phyloP scores from a whole-genome alignment of 2,329 filamentous ascomycete species.

The Colletotrichum gloeosporioides region DNA sequence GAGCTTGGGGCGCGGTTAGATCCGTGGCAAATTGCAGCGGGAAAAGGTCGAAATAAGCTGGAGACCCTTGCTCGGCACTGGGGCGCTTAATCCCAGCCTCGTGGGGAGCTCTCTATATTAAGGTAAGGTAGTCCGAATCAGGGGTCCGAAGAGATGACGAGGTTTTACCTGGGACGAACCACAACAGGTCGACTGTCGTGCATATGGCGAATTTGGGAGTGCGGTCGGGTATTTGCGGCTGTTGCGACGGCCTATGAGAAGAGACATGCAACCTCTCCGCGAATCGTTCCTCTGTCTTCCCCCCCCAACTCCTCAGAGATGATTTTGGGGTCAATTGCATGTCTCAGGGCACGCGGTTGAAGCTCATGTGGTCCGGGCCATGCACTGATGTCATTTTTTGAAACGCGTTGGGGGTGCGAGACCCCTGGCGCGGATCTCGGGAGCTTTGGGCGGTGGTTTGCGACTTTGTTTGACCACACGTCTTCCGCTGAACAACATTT shows the following conservation, averaged over 20 bases:
- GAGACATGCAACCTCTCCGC: not conserved
- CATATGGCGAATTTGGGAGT: not conserved
- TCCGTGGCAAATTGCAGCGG: not conserved
- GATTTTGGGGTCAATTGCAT: not conserved
- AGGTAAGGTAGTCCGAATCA: not conserved
- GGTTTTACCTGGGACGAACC: not conserved
- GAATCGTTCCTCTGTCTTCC: not conserved
- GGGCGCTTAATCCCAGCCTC: constrained; percentile 9
- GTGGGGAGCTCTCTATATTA: not conserved
- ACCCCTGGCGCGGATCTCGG: constrained; percentile 15
- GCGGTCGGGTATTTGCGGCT: constrained; percentile 4
- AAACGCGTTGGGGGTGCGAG: not conserved
- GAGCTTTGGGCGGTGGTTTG: constrained; percentile 40
- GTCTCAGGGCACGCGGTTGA: not conserved
- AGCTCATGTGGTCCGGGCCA: not conserved
- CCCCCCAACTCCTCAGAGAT: not conserved
- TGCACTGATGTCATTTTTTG: constrained; percentile 18
- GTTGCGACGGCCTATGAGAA: not conserved
- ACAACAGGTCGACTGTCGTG: not conserved
- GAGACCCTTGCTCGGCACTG: constrained; percentile 14
- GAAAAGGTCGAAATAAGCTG: constrained; percentile 1
- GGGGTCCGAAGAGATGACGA: not conserved
- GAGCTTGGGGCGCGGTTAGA: constrained; percentile 10
- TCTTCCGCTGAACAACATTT: not conserved
- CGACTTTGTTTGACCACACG: not conserved